phyloP scores from a whole-genome alignment of 257 asterid genomes.

The Capsicum chinense region DNA sequence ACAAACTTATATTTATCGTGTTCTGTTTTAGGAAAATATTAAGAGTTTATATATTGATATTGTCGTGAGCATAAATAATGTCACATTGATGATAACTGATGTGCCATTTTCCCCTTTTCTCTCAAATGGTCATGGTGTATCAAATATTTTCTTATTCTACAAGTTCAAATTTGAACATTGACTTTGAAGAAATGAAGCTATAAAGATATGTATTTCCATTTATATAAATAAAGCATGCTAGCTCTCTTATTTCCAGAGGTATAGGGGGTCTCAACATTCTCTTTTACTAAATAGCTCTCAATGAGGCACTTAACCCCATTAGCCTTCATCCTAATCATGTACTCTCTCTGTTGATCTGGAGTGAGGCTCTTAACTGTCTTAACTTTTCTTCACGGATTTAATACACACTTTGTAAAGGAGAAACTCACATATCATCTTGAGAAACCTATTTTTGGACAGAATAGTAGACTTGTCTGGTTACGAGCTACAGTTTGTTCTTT shows the following conservation, averaged over 20 bases:
- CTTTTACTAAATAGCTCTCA: neutral
- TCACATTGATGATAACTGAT: neutral
- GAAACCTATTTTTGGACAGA: neutral
- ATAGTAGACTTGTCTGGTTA: neutral
- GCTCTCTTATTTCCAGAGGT: constrained; percentile 16
- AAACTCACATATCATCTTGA: neutral
- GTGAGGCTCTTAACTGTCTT: neutral
- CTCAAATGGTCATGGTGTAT: constrained; percentile 19
- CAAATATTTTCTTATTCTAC: neutral
- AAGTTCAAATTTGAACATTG: neutral
- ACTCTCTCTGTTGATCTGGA: neutral
- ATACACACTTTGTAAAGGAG: neutral
- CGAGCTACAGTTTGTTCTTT: no score
- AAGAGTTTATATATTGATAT: neutral
- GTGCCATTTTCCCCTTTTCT: neutral
- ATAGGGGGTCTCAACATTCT: neutral
- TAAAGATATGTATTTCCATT: neutral
- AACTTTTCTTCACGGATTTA: neutral
- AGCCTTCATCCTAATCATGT: constrained; percentile 21
- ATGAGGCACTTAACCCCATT: neutral
- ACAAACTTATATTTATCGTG: neutral
- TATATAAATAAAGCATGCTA: neutral
- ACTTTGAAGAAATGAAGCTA: neutral
- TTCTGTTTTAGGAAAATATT: constrained; percentile 5
- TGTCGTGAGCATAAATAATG: neutral